Evolutionary conservation across 768 basidiomycete genomes (phyloP).

Genomic region (Serendipita sp.): DNA sequence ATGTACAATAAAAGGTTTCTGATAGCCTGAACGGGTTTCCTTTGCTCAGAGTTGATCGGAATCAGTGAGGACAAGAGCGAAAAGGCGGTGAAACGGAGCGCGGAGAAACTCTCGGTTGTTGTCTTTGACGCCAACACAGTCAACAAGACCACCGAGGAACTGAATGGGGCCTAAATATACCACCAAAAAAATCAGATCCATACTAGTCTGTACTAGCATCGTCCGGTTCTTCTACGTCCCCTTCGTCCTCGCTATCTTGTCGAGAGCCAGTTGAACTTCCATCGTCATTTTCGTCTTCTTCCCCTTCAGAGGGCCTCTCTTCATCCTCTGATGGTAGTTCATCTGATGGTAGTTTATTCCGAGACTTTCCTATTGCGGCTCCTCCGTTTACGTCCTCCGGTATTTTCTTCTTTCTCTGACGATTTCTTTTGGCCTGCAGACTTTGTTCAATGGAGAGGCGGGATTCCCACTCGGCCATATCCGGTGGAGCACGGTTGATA

Average conservation of each 20-base stretch:
- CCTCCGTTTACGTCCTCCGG: conserved; percentile 1
- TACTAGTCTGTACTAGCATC: too few species aligned
- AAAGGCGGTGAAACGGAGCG: too few species aligned
- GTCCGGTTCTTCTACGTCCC: neutral
- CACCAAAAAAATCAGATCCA: too few species aligned
- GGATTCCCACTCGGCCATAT: conserved; percentile 8
- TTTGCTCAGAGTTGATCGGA: too few species aligned
- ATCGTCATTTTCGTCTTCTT: conserved; percentile 16
- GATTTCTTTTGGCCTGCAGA: neutral
- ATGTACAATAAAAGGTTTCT: too few species aligned
- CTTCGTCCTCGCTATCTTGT: neutral
- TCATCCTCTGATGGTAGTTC: neutral
- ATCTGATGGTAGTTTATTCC: neutral
- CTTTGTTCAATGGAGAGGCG: neutral
- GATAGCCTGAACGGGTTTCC: too few species aligned
- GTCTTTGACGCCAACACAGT: too few species aligned
- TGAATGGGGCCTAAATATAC: too few species aligned
- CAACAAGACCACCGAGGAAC: too few species aligned
- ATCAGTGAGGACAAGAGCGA: too few species aligned
- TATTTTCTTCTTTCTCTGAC: neutral
- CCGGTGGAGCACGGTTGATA: neutral
- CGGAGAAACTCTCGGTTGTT: too few species aligned
- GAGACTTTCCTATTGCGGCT: neutral
- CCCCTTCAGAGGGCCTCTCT: conserved; percentile 8
- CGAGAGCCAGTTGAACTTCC: conserved; percentile 10